A percentile compares a stretch with the other conserved stretches of the same genome.
Conservation (phyloP, 345 rosid genomes). For the Eucalyptus marginata region DNA sequence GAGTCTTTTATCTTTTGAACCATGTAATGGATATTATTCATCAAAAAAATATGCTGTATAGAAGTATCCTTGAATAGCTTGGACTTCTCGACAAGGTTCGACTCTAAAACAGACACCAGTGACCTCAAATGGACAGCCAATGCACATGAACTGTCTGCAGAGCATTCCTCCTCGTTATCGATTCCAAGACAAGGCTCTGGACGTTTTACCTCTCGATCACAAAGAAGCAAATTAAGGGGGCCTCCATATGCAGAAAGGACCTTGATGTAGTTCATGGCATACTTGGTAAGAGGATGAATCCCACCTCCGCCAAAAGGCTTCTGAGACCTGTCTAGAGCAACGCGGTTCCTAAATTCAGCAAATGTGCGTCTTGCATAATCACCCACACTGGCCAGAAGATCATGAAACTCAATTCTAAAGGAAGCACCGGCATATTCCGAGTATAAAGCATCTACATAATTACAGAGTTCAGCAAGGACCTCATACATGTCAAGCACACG, state of each 20-base stretch:
- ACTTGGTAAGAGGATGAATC: slow-evolving; percentile 55
- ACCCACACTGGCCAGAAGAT: slow-evolving; percentile 24
- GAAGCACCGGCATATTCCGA: slow-evolving; percentile 34
- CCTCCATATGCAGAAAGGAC: slow-evolving; percentile 35
- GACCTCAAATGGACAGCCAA: slow-evolving; percentile 40
- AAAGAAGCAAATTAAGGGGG: slow-evolving; percentile 41
- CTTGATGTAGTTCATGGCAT: slow-evolving; percentile 76
- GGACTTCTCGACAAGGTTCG: slow-evolving; percentile 39
- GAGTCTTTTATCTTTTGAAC: slow-evolving; percentile 64
- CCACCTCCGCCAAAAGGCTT: slow-evolving; percentile 38
- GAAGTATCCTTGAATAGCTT: slow-evolving; percentile 39
- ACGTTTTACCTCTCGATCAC: slow-evolving; percentile 18
- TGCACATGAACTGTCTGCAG: slow-evolving; percentile 32
- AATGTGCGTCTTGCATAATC: slow-evolving; percentile 31
- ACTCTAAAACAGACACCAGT: slow-evolving; percentile 32
- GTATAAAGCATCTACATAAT: slow-evolving; percentile 35
- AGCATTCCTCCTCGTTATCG: slow-evolving; percentile 10
- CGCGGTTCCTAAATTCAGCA: slow-evolving; percentile 26
- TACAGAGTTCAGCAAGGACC: slow-evolving; percentile 32
- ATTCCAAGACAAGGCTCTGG: slow-evolving; percentile 8
- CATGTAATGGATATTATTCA: slow-evolving; percentile 71
- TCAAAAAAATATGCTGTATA: slow-evolving; percentile 37
- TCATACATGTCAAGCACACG: slow-evolving; percentile 66
- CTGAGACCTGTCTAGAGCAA: slow-evolving; percentile 27
- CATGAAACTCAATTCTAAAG: slow-evolving; percentile 41